Base-by-base conservation (phyloP, 306 rosid genomes). In the Sphenostylis stenocarpa region DNA sequence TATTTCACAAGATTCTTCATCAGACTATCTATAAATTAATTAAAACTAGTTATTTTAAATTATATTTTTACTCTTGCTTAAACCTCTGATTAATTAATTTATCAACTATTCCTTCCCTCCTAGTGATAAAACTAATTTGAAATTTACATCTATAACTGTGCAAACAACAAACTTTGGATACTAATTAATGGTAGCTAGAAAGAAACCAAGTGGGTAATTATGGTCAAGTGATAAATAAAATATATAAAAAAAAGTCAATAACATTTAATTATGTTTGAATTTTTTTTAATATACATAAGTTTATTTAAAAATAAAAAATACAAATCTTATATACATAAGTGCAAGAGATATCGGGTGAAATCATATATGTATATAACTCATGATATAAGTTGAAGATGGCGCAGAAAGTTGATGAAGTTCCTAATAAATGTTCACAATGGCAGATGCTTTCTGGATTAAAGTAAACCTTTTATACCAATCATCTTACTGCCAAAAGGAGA, bases 401-500 rank as follows among this genome's bases (percentile, higher is more conserved):
- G 14, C 34, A 44, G 23, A 76, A 75, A 71, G 79, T 17, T 64
- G 62, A 72, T 75, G 51, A 44, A 53, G 66, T 29, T 51, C 7
- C 31, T 39, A 43, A 53, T 38, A 15, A 65, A 11, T 70, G 17
- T 64, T 70, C 70, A 33, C 62, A 23, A 15, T 52, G 39, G 55
- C 21, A 73, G 47, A 74, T 73, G 73, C 83, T 73, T 49, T 78
- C 21, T 66, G 47, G 45, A 33, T 65, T 56, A 14, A 52, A 60
- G 71, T 9, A 33, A 77, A 66, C 51, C 26, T 28, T 73, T 72
- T 43, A 13, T 26, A 61, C 39, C 45, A 57, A 41, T 60, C 77
- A 36, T 28, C 45, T 70, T 77, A 66, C 52, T 65, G 63, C 82
- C 71, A 74, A 49, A 85, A 81, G 39, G 48, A 77, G 77, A 62